These are phyloP conservation scores for Datura wrightii DNA, from an alignment of 257 asterid genomes.

Conservation along the genomic window DNA sequence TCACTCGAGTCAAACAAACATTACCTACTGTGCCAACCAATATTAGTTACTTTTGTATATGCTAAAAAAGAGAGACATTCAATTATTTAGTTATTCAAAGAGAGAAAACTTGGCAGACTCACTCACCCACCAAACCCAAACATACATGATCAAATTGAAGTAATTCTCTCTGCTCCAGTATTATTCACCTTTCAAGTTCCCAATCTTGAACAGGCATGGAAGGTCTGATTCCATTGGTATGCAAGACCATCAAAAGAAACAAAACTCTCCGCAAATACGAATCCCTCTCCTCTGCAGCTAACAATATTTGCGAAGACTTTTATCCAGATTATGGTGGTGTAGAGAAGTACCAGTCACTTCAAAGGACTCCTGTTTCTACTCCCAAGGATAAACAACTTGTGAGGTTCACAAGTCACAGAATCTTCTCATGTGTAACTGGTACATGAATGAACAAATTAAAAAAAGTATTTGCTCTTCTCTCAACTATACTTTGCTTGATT, in stretches of 20 bases:
- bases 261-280: constrained; percentile 60
- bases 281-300: constrained; percentile 54
- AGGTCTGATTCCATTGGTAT: constrained; percentile 75
- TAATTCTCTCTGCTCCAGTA: neutral
- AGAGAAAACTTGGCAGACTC: neutral
- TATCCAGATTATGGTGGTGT: constrained; percentile 36
- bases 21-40: constrained; percentile 15
- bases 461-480: neutral
- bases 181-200: neutral
- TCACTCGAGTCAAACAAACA: neutral
- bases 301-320: constrained; percentile 53
- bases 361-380: constrained; percentile 40
- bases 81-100: neutral
- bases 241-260: constrained; percentile 59
- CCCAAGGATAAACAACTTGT: constrained; percentile 42
- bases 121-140: neutral
- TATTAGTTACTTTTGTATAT: neutral
- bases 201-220: constrained; percentile 51
- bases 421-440: constrained; percentile 49
- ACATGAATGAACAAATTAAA: constrained; percentile 36
- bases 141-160: neutral
- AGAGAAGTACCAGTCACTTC: constrained; percentile 36
- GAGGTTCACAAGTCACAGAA: constrained; percentile 49
- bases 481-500: neutral
- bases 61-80: neutral